These are phyloP conservation scores for Mortierella sp. DNA, from an alignment of 371 early-diverging fungal species.

Conservation along the genomic window DNA sequence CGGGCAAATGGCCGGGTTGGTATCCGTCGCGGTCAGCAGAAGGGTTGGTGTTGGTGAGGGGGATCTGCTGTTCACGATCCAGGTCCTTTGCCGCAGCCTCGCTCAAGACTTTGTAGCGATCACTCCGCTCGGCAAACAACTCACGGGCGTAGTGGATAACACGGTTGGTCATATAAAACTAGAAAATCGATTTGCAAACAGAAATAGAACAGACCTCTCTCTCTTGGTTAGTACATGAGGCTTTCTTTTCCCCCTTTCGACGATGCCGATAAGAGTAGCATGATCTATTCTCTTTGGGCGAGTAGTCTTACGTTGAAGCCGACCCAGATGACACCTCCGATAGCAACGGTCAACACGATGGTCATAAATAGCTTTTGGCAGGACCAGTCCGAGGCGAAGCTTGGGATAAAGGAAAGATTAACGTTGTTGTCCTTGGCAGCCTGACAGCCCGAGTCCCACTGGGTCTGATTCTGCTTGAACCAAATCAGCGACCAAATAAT, in stretches of 20 bases:
- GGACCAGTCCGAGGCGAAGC: conserved; percentile 32
- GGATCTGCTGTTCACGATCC: conserved; percentile 48
- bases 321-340: conserved; percentile 42
- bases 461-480: conserved; percentile 28
- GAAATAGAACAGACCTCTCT: background rate
- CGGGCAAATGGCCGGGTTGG: conserved; percentile 15
- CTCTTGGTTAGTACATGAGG: background rate
- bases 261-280: background rate
- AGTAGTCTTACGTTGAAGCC: conserved; percentile 24
- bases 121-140: conserved; percentile 30
- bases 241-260: background rate
- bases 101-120: conserved; percentile 30
- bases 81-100: background rate
- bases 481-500: conserved; percentile 40
- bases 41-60: conserved; percentile 46
- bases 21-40: conserved; percentile 17
- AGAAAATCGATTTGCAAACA: background rate
- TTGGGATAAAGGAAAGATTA: conserved; percentile 18
- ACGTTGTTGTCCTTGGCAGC: conserved; percentile 23
- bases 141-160: conserved; percentile 53
- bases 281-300: background rate
- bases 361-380: conserved; percentile 34
- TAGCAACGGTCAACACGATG: conserved; percentile 22
- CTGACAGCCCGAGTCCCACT: conserved; percentile 29
- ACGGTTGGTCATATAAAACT: conserved; percentile 52